Evolutionary conservation across 2,329 filamentous ascomycete genomes (phyloP), one percentile per base, ranked within the genome.

Genomic region (Volutella citrinella): DNA sequence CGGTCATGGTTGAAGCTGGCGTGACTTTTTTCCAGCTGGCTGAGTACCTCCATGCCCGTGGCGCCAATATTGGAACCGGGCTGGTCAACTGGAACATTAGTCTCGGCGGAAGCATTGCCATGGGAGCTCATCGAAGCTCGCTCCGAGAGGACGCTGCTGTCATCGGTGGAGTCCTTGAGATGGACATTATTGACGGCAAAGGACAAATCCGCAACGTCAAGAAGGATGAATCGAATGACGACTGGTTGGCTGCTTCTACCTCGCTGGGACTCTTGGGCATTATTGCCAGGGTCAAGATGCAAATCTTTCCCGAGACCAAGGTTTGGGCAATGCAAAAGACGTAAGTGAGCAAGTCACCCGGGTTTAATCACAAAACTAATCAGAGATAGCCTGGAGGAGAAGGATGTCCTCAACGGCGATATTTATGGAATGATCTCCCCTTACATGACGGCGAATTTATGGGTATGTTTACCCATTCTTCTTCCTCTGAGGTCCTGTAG

Each of bases 11-110:
- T 25, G 69, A 74, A 43, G 69, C 64, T 4, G 69, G 70, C n/a
- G 68, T 72, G 9, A 73, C 69, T 0, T 74, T 73, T 41, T 61
- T 71, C 38, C 66, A 71, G 57, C 62, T 74, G 5, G 69, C 70
- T 2, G 68, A 70, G 35, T 72, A 66, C 38, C 59, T 74, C 19
- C 70, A 74, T 37, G 56, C 59, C 18, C 56, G 62, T 16, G 63
- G 59, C 12, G 70, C 69, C 9, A 67, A 63, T 16, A 65, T 72
- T 26, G 70, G 70, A 13, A 72, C 71, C 32, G 69, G 69, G 1
- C 54, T 74, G 5, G 69, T 74, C 5, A 74, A 74, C 47, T 74
- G 70, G 70, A 74, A 74, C 41, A 74, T 74, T 34, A 71, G 65
- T 6, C 57, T 74, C 21, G 70, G 66, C 1, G 70, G 70, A 11